Percentiles rank a stretch among this genome's conserved stretches.
Conservation (phyloP, 495 filamentous ascomycete genomes). For the Daldinia vernicosa region DNA sequence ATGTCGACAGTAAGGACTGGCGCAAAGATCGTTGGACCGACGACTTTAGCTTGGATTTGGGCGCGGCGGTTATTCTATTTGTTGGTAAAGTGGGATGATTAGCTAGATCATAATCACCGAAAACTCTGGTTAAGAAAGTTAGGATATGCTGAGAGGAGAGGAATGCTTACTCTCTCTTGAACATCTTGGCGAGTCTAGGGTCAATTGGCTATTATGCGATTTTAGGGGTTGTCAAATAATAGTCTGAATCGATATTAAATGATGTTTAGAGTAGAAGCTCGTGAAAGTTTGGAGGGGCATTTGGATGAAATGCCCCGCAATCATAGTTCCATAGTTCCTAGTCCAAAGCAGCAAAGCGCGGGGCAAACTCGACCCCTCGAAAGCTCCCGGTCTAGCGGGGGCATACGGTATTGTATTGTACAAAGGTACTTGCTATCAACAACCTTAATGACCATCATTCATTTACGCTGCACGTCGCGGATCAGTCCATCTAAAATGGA, state of each 20-base stretch:
- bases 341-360: slow-evolving; percentile 23
- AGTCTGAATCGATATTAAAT: not conserved
- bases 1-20: slow-evolving; percentile 79
- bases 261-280: slow-evolving; percentile 31
- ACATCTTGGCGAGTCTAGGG: slow-evolving; percentile 66
- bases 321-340: slow-evolving; percentile 3
- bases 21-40: slow-evolving; percentile 89
- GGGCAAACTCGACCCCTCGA: slow-evolving; percentile 30
- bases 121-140: not conserved
- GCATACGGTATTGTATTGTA: slow-evolving; percentile 21
- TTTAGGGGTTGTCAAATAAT: not conserved
- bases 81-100: slow-evolving; percentile 21
- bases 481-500: not conserved
- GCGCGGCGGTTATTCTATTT: slow-evolving; percentile 68
- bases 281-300: slow-evolving; percentile 50
- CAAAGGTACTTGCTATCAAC: slow-evolving; percentile 20
- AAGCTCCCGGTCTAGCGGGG: slow-evolving; percentile 25
- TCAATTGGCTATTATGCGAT: slow-evolving; percentile 15
- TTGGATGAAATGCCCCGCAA: slow-evolving; percentile 34
- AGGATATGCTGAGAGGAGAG: not conserved
- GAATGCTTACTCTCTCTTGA: slow-evolving; percentile 83
- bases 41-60: slow-evolving; percentile 97
- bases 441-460: not conserved
- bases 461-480: not conserved
- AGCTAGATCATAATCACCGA: slow-evolving; percentile 5